A percentile compares a stretch with the other conserved stretches of the same genome.
Conservation (phyloP, 345 rosid species). For the Syzygium grande region DNA sequence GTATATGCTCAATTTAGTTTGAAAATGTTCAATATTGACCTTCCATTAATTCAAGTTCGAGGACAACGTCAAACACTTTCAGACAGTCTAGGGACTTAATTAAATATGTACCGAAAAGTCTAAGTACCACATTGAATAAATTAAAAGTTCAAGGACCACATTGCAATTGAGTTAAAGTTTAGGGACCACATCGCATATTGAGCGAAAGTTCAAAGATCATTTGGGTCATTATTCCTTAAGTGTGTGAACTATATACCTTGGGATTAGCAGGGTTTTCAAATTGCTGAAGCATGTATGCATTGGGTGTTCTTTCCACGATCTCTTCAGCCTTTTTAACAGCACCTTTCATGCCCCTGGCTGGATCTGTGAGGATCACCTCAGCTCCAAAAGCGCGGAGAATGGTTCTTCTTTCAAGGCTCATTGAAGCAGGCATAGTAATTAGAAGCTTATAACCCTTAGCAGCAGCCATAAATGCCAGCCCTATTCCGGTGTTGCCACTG, state of each 20-base stretch:
- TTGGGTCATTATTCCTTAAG: not conserved
- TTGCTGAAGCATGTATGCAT: conserved; percentile 55
- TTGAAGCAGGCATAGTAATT: conserved; percentile 68
- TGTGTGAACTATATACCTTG: conserved; percentile 23
- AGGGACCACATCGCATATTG: no score
- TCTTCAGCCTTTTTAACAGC: conserved; percentile 66
- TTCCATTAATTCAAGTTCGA: no score
- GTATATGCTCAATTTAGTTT: no score
- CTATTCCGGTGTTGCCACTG: conserved; percentile 69
- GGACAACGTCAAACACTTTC: no score
- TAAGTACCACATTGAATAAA: no score
- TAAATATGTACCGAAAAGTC: no score
- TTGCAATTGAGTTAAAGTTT: no score
- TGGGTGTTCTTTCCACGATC: conserved; percentile 46
- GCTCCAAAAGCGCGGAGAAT: conserved; percentile 71
- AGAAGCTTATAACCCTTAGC: conserved; percentile 65
- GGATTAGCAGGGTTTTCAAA: conserved; percentile 74
- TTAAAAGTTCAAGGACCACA: no score
- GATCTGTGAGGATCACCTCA: conserved; percentile 62
- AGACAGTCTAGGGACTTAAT: no score
- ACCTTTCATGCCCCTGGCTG: conserved; percentile 59
- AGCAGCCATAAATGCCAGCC: conserved; percentile 70
- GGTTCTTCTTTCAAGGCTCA: conserved; percentile 77
- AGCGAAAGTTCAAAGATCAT: no score
- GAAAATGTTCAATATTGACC: no score